Conservation (phyloP, 2,329 filamentous ascomycete genomes). For the Teratosphaeria zuluensis region DNA sequence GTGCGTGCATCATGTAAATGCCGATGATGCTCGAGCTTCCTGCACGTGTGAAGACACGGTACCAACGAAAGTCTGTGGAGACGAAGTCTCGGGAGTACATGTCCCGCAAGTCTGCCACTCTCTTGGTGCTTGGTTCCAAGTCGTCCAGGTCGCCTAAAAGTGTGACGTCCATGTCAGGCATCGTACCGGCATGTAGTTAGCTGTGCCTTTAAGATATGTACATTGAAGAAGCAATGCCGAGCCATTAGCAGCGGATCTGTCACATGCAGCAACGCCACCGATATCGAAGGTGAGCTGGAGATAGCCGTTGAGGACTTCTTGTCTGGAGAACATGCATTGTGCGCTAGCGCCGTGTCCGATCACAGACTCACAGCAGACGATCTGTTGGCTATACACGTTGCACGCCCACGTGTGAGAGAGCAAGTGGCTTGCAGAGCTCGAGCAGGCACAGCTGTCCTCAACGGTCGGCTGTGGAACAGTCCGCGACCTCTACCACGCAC, state of each 20-base stretch:
- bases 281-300: not conserved
- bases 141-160: not conserved
- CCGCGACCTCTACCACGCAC: not conserved
- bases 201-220: not conserved
- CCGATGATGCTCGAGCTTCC: not conserved
- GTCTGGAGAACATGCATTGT: not conserved
- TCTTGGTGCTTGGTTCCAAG: not conserved
- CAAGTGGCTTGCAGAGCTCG: conserved; percentile 2
- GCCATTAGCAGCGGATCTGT: not conserved
- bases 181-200: not conserved
- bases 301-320: not conserved
- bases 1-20: not conserved
- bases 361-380: not conserved
- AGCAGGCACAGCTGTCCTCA: not conserved
- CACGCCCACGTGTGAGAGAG: conserved; percentile 1
- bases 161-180: not conserved
- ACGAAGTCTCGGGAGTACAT: too few species aligned
- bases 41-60: not conserved
- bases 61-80: too few species aligned
- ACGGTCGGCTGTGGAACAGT: not conserved
- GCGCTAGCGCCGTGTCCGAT: conserved; percentile 4
- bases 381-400: not conserved
- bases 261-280: not conserved
- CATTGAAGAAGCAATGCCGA: not conserved
- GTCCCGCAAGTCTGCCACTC: too few species aligned